Conservation (phyloP, 1,139 yeast species). For the Candida tunisiensis region DNA sequence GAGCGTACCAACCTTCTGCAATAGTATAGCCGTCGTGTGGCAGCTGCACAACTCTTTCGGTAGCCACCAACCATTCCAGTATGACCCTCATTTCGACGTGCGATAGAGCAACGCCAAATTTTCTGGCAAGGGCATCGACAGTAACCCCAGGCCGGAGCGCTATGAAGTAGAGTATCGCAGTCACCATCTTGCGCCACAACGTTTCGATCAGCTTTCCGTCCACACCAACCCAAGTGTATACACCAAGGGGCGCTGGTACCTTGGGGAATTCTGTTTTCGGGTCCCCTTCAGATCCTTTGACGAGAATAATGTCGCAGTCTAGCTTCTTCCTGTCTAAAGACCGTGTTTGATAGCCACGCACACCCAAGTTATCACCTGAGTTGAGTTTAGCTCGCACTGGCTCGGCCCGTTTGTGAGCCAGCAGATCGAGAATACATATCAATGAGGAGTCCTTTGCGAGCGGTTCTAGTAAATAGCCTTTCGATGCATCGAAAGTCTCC, state of each 20-base stretch:
- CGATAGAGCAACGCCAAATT: slow-evolving; percentile 28
- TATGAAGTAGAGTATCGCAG: slow-evolving; percentile 36
- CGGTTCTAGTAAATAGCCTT: slow-evolving; percentile 42
- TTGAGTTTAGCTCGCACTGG: slow-evolving; percentile 38
- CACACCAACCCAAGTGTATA: slow-evolving; percentile 58
- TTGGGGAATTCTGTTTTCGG: slow-evolving; percentile 6
- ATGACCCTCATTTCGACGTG: slow-evolving; percentile 32
- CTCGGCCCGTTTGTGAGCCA: slow-evolving; percentile 23
- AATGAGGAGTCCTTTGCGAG: slow-evolving; percentile 41
- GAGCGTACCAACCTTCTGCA: too few relatives aligned
- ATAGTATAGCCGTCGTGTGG: slow-evolving; percentile 29
- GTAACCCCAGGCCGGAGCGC: slow-evolving; percentile 42
- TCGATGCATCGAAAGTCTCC: slow-evolving; percentile 23
- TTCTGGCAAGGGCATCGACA: slow-evolving; percentile 17
- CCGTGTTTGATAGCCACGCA: slow-evolving; percentile 45
- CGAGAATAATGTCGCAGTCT: slow-evolving; percentile 37
- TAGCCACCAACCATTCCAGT: slow-evolving; percentile 38
- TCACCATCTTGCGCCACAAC: slow-evolving; percentile 43
- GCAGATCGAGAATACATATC: slow-evolving; percentile 32
- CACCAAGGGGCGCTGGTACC: slow-evolving; percentile 19
- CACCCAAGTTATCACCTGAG: slow-evolving; percentile 23
- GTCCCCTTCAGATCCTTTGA: slow-evolving; percentile 11
- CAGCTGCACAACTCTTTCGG: slow-evolving; percentile 25
- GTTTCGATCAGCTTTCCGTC: slow-evolving; percentile 38
- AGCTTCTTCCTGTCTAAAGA: slow-evolving; percentile 41